A percentile compares a stretch with the other conserved stretches of the same genome.
These are phyloP conservation scores for Mycena maculata DNA, from an alignment of 768 basidiomycete genomes.

Conservation along the genomic window DNA sequence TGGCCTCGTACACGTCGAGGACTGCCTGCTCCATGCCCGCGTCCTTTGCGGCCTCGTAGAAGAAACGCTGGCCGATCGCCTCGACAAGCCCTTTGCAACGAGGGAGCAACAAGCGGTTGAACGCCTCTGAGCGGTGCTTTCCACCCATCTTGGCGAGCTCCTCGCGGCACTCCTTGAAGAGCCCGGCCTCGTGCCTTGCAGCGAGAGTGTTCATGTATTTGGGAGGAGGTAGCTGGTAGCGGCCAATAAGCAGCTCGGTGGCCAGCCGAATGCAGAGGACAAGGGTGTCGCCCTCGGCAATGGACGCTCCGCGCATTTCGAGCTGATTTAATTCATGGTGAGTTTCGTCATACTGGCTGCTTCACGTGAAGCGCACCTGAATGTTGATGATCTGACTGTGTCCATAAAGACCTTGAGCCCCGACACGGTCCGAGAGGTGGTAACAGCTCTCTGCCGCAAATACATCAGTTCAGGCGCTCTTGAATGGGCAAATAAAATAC, in stretches of 20 bases:
- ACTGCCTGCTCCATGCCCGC: background rate
- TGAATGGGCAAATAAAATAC: background rate
- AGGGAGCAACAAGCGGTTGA: background rate
- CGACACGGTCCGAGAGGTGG: background rate
- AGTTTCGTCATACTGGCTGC: background rate
- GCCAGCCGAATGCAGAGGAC: slow-evolving; percentile 8
- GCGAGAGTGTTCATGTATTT: background rate
- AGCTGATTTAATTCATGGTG: background rate
- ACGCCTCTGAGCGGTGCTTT: background rate
- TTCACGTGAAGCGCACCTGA: background rate
- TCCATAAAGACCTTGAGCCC: slow-evolving; percentile 1
- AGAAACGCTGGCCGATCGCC: slow-evolving; percentile 4
- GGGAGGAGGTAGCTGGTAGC: background rate
- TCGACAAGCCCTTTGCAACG: background rate
- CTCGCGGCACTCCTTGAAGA: background rate
- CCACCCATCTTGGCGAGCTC: background rate
- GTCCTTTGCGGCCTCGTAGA: slow-evolving; percentile 9
- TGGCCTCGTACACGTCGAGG: slow-evolving; percentile 11
- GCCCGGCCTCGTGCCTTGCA: background rate
- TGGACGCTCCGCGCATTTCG: slow-evolving; percentile 6
- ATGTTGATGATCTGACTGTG: slow-evolving; percentile 9
- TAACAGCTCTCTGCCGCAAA: background rate
- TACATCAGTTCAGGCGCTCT: background rate
- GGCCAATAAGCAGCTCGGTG: slow-evolving; percentile 10
- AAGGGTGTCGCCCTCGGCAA: slow-evolving; percentile 7